These are phyloP conservation scores for Pichia deserticola DNA, from an alignment of 805 yeast species.

Conservation along the genomic window DNA sequence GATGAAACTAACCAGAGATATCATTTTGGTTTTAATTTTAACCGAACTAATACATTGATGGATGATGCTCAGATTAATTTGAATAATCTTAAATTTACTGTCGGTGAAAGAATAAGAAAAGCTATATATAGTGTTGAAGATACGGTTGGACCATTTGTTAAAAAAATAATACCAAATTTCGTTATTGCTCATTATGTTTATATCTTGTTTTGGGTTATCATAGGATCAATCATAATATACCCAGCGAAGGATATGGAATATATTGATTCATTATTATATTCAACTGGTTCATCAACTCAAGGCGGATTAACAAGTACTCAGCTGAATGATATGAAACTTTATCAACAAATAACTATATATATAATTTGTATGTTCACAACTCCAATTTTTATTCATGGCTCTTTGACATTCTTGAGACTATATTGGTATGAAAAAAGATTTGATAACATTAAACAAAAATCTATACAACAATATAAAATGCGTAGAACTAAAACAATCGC, in stretches of 20 bases:
- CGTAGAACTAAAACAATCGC: conserved; percentile 72
- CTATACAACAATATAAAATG: conserved; percentile 75
- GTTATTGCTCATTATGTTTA: conserved; percentile 68
- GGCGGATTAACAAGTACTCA: conserved; percentile 86
- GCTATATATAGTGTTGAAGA: conserved; percentile 30
- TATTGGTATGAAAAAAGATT: conserved; percentile 87
- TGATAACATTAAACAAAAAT: conserved; percentile 68
- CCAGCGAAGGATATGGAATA: conserved; percentile 62
- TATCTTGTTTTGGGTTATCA: conserved; percentile 47
- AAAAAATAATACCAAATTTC: conserved; percentile 43
- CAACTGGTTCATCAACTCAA: conserved; percentile 76
- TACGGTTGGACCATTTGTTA: conserved; percentile 34
- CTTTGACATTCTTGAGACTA: conserved; percentile 66
- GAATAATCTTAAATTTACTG: conserved; percentile 13
- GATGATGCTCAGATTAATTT: conserved; percentile 8
- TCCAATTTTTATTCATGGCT: conserved; percentile 83
- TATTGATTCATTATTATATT: conserved; percentile 72
- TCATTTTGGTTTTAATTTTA: background rate
- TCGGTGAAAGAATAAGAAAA: conserved; percentile 30
- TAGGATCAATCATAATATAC: conserved; percentile 70
- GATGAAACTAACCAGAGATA: background rate
- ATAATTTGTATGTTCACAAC: conserved; percentile 60
- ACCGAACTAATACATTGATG: conserved; percentile 5
- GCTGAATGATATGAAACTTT: conserved; percentile 52
- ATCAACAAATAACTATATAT: conserved; percentile 75